Percentiles rank a stretch among this genome's conserved stretches.
phyloP scores from a whole-genome alignment of 225 moss, liverwort and hornwort species.

The Asterella californica region DNA sequence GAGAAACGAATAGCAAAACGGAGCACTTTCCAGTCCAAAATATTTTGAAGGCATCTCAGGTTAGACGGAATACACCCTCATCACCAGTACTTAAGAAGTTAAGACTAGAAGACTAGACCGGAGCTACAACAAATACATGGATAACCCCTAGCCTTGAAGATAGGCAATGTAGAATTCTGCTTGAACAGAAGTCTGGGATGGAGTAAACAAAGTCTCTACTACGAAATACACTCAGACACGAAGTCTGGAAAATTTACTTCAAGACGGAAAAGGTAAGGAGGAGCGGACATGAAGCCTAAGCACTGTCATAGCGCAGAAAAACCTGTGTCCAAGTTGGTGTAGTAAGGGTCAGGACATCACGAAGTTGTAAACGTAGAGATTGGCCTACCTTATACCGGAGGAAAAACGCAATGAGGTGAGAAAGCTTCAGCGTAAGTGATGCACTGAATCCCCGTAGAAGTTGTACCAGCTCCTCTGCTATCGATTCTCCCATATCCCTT shows the following conservation, averaged over 20 bases:
- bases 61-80: no score
- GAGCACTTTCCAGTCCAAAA: no score
- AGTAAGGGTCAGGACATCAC: not conserved
- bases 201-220: no score
- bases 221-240: no score
- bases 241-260: not conserved
- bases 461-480: slow-evolving; percentile 90
- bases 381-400: slow-evolving; percentile 47
- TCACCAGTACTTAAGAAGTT: no score
- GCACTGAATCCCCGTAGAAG: slow-evolving; percentile 77
- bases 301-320: not conserved
- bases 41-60: no score
- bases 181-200: no score
- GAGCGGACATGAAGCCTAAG: not conserved
- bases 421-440: slow-evolving; percentile 76
- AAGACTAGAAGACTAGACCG: no score
- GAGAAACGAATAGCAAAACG: no score
- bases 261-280: not conserved
- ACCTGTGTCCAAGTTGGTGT: not conserved
- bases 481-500: slow-evolving; percentile 67
- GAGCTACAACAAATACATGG: no score
- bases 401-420: slow-evolving; percentile 72
- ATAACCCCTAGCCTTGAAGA: no score
- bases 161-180: no score
- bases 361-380: slow-evolving; percentile 1